Base-by-base conservation (phyloP, 2,329 filamentous ascomycete genomes). In the Fusarium sp. region DNA sequence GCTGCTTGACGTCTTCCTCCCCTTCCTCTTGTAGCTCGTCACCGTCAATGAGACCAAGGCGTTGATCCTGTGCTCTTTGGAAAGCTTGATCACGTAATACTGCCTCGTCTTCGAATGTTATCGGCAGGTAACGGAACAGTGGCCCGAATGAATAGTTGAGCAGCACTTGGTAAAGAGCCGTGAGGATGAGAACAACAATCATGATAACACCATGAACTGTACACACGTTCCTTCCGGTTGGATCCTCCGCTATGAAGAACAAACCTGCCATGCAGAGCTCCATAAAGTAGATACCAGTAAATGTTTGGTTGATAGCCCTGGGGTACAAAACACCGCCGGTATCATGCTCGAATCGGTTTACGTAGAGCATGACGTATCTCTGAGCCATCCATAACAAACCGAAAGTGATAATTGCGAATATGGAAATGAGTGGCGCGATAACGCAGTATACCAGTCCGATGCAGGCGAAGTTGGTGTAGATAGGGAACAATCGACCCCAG, bases 281-380 rank as follows among this genome's bases (percentile, higher is more conserved):
- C 91, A 99, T 96, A 66, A 98, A 89, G 75, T 99, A 99, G 0
- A 99, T 83, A 0, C 96, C 96, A 0, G 94, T 96, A 76, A 99
- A 98, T 1, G 96, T 92, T 78, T 98, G 95, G 77, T 98, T 98
- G 81, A 98, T 92, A 1, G 96, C 96, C 38, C 91, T 88, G 1
- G 96, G 96, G 75, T 97, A 99, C 54, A 98, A 83, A 2, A 98
- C 86, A 45, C 96, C 96, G 43, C 96, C 96, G 0, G 95, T 99
- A 80, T 99, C 96, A 65, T 92, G 90, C 71, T 91, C 89, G 79
- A 97, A 97, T 55, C 94, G 92, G 27, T 90, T 97, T 64, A 99
- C 94, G 75, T 98, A 99, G 22, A 99, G 87, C 83, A 97, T 97
- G 72, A 95, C 95, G 81, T 98, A 98, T n/a, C 95, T 90, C 78